Conservation (phyloP, 2,329 filamentous ascomycete genomes). For the Huntiella moniliformis region DNA sequence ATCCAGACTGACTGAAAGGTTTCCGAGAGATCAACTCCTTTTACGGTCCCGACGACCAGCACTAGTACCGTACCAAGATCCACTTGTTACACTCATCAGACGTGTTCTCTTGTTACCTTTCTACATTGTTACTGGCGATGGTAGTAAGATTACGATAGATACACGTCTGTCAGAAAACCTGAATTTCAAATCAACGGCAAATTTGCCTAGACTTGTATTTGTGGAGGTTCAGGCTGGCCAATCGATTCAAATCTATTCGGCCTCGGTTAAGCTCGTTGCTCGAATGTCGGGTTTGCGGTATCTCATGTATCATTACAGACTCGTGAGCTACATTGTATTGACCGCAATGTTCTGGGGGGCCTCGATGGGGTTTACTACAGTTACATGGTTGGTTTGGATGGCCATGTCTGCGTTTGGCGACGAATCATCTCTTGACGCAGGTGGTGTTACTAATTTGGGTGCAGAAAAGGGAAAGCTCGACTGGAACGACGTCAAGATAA, state of each 20-base stretch:
- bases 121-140: constrained; percentile 34
- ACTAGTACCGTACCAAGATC: constrained; percentile 62
- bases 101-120: constrained; percentile 46
- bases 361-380: constrained; percentile 47
- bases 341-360: constrained; percentile 57
- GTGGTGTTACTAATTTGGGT: too few species aligned
- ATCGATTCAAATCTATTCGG: constrained; percentile 58
- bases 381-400: constrained; percentile 42
- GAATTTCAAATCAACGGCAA: constrained; percentile 32
- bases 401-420: background rate
- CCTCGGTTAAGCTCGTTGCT: constrained; percentile 50
- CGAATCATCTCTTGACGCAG: too few species aligned
- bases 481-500: too few species aligned
- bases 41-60: constrained; percentile 53
- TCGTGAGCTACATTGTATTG: constrained; percentile 50
- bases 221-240: constrained; percentile 52
- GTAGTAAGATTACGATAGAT: constrained; percentile 7
- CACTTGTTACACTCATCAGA: constrained; percentile 41
- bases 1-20: background rate
- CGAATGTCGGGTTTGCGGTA: constrained; percentile 59
- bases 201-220: constrained; percentile 27
- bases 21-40: constrained; percentile 21
- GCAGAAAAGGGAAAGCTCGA: too few species aligned
- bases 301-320: constrained; percentile 70
- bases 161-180: constrained; percentile 59